phyloP scores from a whole-genome alignment of 768 basidiomycete species.

The Podaxis sp. region DNA sequence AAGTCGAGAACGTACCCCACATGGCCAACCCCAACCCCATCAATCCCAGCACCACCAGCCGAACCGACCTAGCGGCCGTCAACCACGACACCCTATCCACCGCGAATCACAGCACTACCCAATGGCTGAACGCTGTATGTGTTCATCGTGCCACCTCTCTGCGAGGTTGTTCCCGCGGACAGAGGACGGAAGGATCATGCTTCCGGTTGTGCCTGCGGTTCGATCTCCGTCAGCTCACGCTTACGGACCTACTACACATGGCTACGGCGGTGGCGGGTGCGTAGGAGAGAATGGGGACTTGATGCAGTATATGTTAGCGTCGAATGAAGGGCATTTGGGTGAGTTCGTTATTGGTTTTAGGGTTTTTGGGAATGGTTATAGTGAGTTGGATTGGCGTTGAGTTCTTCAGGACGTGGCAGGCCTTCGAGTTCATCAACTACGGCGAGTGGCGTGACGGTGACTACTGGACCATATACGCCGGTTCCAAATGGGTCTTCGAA shows the following conservation, averaged over 20 bases:
- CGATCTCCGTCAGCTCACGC: neutral
- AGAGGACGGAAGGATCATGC: constrained; percentile 10
- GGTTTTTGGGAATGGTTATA: neutral
- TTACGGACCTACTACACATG: neutral
- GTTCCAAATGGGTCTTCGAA: neutral
- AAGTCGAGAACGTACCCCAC: neutral
- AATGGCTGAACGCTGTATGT: constrained; percentile 10
- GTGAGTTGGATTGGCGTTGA: neutral
- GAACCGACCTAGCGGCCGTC: neutral
- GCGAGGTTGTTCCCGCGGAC: constrained; percentile 13
- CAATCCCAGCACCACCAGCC: neutral
- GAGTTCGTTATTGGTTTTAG: constrained; percentile 2
- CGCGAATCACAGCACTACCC: constrained; percentile 11
- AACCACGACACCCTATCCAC: constrained; percentile 1
- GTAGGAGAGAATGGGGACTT: neutral
- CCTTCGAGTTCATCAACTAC: neutral
- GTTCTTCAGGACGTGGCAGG: constrained; percentile 5
- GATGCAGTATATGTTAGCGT: neutral
- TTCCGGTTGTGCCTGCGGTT: neutral
- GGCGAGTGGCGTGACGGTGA: neutral
- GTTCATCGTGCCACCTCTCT: constrained; percentile 12
- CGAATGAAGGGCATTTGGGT: neutral
- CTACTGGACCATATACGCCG: neutral
- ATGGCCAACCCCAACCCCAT: neutral
- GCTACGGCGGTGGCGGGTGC: neutral